phyloP scores from a whole-genome alignment of 139 green algal species.

The Desmodesmus armatus region DNA sequence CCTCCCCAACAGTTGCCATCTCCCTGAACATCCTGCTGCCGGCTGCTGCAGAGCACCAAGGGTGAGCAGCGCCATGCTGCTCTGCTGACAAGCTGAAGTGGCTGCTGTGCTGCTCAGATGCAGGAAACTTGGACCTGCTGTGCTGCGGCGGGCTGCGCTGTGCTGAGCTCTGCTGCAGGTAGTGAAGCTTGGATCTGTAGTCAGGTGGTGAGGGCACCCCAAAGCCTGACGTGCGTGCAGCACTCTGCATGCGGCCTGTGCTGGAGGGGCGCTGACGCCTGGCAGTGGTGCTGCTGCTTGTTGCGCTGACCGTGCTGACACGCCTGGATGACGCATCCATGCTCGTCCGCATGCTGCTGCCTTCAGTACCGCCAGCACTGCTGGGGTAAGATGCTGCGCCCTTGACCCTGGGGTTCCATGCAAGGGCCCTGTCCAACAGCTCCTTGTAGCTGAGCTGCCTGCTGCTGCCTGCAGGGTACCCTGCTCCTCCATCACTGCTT shows the following conservation, averaged over 20 bases:
- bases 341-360: not conserved
- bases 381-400: too few relatives aligned
- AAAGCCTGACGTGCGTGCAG: too few relatives aligned
- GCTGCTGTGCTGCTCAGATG: not conserved
- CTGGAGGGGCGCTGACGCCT: not conserved
- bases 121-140: conserved; percentile 17
- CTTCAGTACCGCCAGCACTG: not conserved
- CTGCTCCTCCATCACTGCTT: too few relatives aligned
- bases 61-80: too few relatives aligned
- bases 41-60: not conserved
- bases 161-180: too few relatives aligned
- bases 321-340: not conserved
- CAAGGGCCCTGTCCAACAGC: conserved; percentile 16
- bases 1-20: not conserved
- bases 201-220: too few relatives aligned
- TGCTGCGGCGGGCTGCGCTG: not conserved
- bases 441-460: conserved; percentile 21
- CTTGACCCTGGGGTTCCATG: not conserved
- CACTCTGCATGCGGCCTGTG: too few relatives aligned
- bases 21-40: not conserved
- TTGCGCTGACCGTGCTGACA: not conserved
- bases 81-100: too few relatives aligned
- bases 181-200: too few relatives aligned
- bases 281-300: conserved; percentile 2
- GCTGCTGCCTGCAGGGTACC: too few relatives aligned